Base-by-base conservation (phyloP, 2,329 filamentous ascomycete species). In the Fusarium temperatum region DNA sequence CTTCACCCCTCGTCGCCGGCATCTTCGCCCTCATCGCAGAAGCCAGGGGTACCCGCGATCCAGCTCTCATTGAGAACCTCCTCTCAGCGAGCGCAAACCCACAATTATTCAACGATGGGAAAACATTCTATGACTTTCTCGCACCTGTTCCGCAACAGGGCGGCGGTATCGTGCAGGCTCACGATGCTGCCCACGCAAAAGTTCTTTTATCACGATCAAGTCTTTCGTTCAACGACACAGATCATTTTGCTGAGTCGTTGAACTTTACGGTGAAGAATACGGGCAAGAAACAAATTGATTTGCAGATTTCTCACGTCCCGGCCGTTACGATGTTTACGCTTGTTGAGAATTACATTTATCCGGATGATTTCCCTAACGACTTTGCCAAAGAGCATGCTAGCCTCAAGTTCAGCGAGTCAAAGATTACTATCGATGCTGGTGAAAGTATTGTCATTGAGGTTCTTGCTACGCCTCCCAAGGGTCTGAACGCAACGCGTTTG, bases 191-290 rank as follows among this genome's bases (percentile, higher is more conserved):
- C 11, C 85, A 87, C 73, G 83, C 87, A 22, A 88, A 84, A 6
- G 86, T 87, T 5, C 76, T 88, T 18, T 81, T 92, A 26, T 87
- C 85, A 74, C 85, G 84, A 15, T 87, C 87, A n/a, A 88, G 86
- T 78, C 80, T 92, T 20, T 86, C 88, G 8, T 91, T 92, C 81
- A 92, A 92, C 78, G 90, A 92, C 78, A 90, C 89, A 0, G 87
- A 89, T 72, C 79, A 91, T 82, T 87, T 90, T 70, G 78, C 79
- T 51, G 79, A 83, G 17, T 82, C 81, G 5, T 81, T 86, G 48
- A 85, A 86, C 71, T 90, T 92, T 77, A 86, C 83, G 44, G 84
- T 92, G 72, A 84, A 80, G 75, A 92, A 92, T 82, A 83, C 83
- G 10, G 88, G 87, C 51, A 80, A 80, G 22, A 81, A 83, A 30